phyloP scores from a whole-genome alignment of 2,329 filamentous ascomycete genomes.

The Gaeumannomyces sp. region DNA sequence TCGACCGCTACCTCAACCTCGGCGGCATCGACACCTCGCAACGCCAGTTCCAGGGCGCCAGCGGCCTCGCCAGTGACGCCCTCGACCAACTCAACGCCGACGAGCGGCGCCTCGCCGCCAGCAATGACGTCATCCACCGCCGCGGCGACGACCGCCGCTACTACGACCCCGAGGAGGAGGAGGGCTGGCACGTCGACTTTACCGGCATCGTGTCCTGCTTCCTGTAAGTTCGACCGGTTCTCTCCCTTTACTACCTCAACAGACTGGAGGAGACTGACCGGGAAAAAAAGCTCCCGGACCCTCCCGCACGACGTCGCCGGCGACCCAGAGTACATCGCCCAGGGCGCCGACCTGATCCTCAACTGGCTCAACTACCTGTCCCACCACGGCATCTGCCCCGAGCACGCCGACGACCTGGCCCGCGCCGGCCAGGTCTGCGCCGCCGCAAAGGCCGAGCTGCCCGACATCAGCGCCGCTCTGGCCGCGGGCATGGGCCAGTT shows the following conservation, averaged over 20 bases:
- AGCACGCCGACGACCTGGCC: constrained; percentile 63
- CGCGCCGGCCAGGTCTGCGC: constrained; percentile 62
- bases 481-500: constrained; percentile 66
- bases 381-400: constrained; percentile 78
- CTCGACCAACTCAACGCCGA: constrained; percentile 55
- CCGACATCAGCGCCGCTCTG: constrained; percentile 46
- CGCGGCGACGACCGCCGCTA: constrained; percentile 34
- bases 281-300: constrained; percentile 40
- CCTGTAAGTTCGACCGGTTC: constrained; percentile 47
- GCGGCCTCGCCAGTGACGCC: constrained; percentile 31
- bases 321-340: constrained; percentile 46
- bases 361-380: constrained; percentile 89
- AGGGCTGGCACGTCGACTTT: constrained; percentile 77
- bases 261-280: no score
- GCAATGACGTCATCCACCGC: constrained; percentile 53
- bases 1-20: constrained; percentile 74
- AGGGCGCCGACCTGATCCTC: constrained; percentile 61
- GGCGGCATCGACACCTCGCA: constrained; percentile 65
- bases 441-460: constrained; percentile 60
- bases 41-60: constrained; percentile 55
- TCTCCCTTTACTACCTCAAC: no score
- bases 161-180: constrained; percentile 43
- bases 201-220: constrained; percentile 70
- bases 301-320: constrained; percentile 52
- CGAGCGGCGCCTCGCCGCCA: constrained; percentile 58